Evolutionary conservation across 2,329 filamentous ascomycete genomes (phyloP).

Genomic region (Ceratocystis variospora): DNA sequence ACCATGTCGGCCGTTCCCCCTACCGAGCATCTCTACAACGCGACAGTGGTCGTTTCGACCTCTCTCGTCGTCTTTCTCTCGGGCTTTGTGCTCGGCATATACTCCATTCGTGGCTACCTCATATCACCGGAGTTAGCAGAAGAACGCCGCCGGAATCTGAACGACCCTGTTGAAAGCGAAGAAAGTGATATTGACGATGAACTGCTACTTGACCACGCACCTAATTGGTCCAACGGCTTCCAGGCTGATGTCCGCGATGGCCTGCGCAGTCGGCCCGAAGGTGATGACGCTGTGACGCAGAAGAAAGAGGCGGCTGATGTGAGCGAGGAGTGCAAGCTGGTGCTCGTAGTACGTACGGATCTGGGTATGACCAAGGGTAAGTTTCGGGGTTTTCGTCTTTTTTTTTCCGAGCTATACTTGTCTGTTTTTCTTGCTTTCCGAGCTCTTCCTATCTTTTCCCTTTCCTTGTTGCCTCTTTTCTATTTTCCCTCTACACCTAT

Average conservation of each 20-base stretch:
- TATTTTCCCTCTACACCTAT: background rate
- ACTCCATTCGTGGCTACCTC: slow-evolving; percentile 48
- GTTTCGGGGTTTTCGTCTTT: slow-evolving; percentile 22
- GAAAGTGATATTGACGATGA: slow-evolving; percentile 55
- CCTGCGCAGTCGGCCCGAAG: slow-evolving; percentile 27
- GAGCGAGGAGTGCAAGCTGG: slow-evolving; percentile 83
- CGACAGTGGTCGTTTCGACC: slow-evolving; percentile 55
- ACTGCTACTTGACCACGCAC: slow-evolving; percentile 48
- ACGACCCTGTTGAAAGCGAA: slow-evolving; percentile 53
- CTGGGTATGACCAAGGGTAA: slow-evolving; percentile 93
- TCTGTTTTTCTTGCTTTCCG: background rate
- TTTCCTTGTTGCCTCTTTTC: background rate
- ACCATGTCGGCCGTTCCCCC: slow-evolving; percentile 22
- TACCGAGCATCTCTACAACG: slow-evolving; percentile 31
- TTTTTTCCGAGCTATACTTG: background rate
- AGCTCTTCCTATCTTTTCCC: background rate
- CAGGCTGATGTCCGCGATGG: slow-evolving; percentile 48
- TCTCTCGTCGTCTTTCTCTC: slow-evolving; percentile 58
- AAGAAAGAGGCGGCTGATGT: slow-evolving; percentile 27
- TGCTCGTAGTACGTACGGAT: slow-evolving; percentile 84
- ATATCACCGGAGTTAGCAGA: slow-evolving; percentile 42
- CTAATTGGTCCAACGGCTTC: slow-evolving; percentile 50
- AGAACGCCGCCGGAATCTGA: slow-evolving; percentile 41
- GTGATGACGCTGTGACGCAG: slow-evolving; percentile 25
- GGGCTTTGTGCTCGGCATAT: slow-evolving; percentile 72